A percentile compares a stretch with the other conserved stretches of the same genome.
Conservation (phyloP, 345 rosid species). For the Zanthoxylum bungeanum region DNA sequence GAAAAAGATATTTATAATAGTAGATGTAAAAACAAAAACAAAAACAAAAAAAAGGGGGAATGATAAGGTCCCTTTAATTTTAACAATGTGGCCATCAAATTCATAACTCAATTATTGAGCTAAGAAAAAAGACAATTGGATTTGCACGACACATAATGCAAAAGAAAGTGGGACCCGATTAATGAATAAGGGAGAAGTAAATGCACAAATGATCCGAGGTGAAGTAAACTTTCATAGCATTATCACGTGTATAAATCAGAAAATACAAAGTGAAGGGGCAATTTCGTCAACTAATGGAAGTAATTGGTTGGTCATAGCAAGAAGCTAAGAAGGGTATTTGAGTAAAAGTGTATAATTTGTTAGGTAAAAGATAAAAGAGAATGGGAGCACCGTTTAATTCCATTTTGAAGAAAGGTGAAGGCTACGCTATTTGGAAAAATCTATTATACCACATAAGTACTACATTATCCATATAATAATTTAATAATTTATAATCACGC, state of each 20-base stretch:
- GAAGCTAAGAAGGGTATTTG: not conserved
- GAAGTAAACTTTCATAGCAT: not conserved
- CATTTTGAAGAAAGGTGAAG: not conserved
- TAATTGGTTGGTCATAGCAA: not conserved
- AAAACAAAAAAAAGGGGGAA: no score
- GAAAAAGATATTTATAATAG: no score
- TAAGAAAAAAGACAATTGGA: slow-evolving; percentile 4
- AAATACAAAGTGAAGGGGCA: not conserved
- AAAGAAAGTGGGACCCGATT: slow-evolving; percentile 23
- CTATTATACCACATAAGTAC: no score
- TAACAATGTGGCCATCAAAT: slow-evolving; percentile 8
- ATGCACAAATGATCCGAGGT: slow-evolving; percentile 14
- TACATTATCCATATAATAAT: no score
- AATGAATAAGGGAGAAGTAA: slow-evolving; percentile 25
- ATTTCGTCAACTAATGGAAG: not conserved
- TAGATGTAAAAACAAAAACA: no score
- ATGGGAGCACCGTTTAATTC: not conserved
- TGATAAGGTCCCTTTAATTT: no score
- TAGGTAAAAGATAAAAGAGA: not conserved
- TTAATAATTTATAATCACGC: no score
- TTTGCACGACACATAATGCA: slow-evolving; percentile 1
- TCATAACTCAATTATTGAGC: slow-evolving; percentile 34
- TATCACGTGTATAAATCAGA: not conserved
- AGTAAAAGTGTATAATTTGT: not conserved
- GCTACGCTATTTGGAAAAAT: slow-evolving; percentile 5